Evolutionary conservation across 192 early-diverging fungal species (phyloP), one percentile per base, ranked within the genome.

Genomic region (Hyaloraphidium curvatum): DNA sequence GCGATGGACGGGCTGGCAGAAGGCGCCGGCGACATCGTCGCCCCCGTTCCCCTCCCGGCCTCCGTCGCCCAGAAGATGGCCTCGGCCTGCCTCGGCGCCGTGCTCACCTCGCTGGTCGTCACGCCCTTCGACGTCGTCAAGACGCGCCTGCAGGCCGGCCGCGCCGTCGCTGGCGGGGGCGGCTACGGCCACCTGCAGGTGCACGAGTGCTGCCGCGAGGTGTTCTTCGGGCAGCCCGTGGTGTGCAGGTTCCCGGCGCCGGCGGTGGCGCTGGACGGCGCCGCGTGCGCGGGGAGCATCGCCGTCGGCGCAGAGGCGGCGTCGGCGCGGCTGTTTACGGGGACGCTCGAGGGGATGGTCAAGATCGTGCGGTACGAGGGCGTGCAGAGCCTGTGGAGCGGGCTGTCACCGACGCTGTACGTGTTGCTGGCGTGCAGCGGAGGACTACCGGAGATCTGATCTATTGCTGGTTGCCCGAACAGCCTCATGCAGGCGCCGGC

Each of bases 51-150:
- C n/a, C n/a, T n/a, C n/a, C n/a, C n/a, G n/a, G n/a, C n/a, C n/a
- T n/a, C n/a, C n/a, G n/a, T n/a, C n/a, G n/a, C n/a, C n/a, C n/a
- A n/a, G n/a, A n/a, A n/a, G n/a, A n/a, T n/a, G n/a, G n/a, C n/a
- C n/a, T n/a, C n/a, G n/a, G n/a, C n/a, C n/a, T n/a, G n/a, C n/a
- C n/a, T n/a, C n/a, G n/a, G n/a, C n/a, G n/a, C n/a, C n/a, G n/a
- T n/a, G n/a, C n/a, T n/a, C n/a, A n/a, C n/a, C n/a, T n/a, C n/a
- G n/a, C n/a, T n/a, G n/a, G n/a, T n/a, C n/a, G 85, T 81, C 4
- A 91, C 82, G 13, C 87, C 87, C 1, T 75, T 91, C 30, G 87
- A 91, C 67, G 79, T 91, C 1, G 75, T 91, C n/a, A 91, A 91
- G 59, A 88, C 80, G 13, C 65, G 87, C 11, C 74, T 87, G 58